These are phyloP conservation scores for Camellia japonica DNA, from an alignment of 148 eudicot species.

Conservation along the genomic window DNA sequence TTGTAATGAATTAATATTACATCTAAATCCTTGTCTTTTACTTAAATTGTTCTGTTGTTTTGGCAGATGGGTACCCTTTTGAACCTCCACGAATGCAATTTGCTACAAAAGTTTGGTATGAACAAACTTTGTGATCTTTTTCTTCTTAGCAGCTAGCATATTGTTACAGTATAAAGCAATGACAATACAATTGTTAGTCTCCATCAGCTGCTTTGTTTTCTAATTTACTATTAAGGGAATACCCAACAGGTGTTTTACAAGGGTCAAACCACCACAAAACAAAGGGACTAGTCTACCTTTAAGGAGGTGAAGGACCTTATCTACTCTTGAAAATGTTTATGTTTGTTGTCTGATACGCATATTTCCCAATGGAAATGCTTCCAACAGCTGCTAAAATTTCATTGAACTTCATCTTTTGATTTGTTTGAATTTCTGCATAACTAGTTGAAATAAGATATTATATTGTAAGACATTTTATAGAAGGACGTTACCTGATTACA, in stretches of 20 bases:
- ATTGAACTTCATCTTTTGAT: neutral
- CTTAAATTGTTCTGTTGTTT: slow-evolving; percentile 14
- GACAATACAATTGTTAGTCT: neutral
- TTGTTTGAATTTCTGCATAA: neutral
- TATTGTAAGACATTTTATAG: neutral
- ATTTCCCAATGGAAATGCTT: neutral
- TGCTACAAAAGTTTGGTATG: slow-evolving; percentile 88
- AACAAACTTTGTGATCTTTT: neutral
- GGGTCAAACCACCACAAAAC: neutral
- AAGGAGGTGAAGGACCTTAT: neutral
- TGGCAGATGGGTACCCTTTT: slow-evolving; percentile 91
- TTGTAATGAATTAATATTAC: neutral
- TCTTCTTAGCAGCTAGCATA: neutral
- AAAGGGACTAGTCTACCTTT: neutral
- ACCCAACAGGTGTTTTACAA: neutral
- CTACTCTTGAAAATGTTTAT: neutral
- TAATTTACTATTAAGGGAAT: neutral
- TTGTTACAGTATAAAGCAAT: neutral
- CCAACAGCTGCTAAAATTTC: neutral
- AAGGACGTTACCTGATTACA: neutral
- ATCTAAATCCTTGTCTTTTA: neutral
- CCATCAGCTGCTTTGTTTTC: neutral
- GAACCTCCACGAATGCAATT: slow-evolving; percentile 92
- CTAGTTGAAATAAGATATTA: neutral
- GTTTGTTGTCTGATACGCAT: neutral